Evolutionary conservation across 179 eudicot genomes (phyloP), one percentile per base, ranked within the genome.

Genomic region (Pouteria campechiana): DNA sequence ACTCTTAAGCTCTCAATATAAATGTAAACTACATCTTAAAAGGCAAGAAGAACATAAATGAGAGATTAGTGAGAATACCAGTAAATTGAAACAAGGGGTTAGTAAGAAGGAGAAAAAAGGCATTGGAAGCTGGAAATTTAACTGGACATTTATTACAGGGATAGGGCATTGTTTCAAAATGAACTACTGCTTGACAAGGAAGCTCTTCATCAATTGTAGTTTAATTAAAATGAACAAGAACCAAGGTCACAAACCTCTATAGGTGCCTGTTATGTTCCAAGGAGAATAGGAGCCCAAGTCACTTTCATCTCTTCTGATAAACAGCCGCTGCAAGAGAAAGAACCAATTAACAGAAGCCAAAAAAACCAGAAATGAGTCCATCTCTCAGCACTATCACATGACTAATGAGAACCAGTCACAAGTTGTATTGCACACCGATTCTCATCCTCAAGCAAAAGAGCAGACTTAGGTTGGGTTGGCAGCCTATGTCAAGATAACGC

Each of bases 191-290:
- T n/a, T 25, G 34, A 44, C n/a, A n/a, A n/a, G 20, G 35, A 27
- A 20, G 9, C 21, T 40, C 24, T 6, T 23, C 1, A 17, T 17
- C 27, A 28, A 44, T 25, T 19, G 29, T 16, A 50, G 21, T 14
- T n/a, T n/a, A 50, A 42, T 7, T 20, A 34, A 50, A 13, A 33
- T 22, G 34, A 12, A 36, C 6, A 41, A 15, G 18, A 25, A 32
- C 38, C 19, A 19, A 44, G 37, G 14, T 34, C 41, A 64, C 85
- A 54, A 46, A 88, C 97, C 97, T 88, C 73, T 59, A 56, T 83
- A 88, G 19, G 94, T 88, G 54, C 97, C 97, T 13, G 88, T 84
- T 42, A 85, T 76, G 58, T 81, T 92, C 99, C 99, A 92, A 45
- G 78, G 54, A 59, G 94, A 70, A 66, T 78, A 71, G 16, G 88